Evolutionary conservation across 345 rosid genomes (phyloP), one percentile per base, ranked within the genome.

Genomic region (Cardiospermum halicacabum): DNA sequence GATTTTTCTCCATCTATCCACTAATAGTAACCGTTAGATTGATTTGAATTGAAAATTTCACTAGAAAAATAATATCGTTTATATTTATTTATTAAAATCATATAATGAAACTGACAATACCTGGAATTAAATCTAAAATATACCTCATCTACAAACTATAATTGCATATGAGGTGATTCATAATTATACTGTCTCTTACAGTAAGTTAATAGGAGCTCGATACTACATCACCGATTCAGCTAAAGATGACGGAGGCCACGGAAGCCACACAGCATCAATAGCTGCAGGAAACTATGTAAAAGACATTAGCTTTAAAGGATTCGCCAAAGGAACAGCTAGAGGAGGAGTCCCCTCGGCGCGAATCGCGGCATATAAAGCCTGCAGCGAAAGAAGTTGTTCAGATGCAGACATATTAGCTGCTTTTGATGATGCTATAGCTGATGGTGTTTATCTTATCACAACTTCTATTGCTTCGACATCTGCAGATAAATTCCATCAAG

Each of bases 381-480:
- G 91, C 25, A 1, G 0, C 28, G 3, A 13, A 12, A 12, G 2
- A 56, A n/a, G 19, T 0, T 76, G 80, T 50, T 9, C 10, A 0
- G 21, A 43, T 0, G 0, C 3, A 1, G 12, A 0, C 64, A 2
- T 83, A 8, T 50, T 83, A 55, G 75, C 79, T 13, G 88, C 77
- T 0, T 85, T 83, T 12, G 96, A 84, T 51, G 96, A 88, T 42
- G 88, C 88, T 0, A 85, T 88, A 5, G 83, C 87, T 3, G 91
- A 83, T 43, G 85, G 83, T 21, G 87, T 85, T 1, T 89, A 83
- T 53, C 18, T 84, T 8, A 48, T 84, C 22, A 51, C 76, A 19
- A 11, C 75, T 3, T 81, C 86, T 2, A 0, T 77, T 5, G n/a
- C n/a, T n/a, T n/a, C n/a, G n/a, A n/a, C n/a, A n/a, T n/a, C n/a